Conservation (phyloP, 148 eudicot species). For the Beta vulgaris region DNA sequence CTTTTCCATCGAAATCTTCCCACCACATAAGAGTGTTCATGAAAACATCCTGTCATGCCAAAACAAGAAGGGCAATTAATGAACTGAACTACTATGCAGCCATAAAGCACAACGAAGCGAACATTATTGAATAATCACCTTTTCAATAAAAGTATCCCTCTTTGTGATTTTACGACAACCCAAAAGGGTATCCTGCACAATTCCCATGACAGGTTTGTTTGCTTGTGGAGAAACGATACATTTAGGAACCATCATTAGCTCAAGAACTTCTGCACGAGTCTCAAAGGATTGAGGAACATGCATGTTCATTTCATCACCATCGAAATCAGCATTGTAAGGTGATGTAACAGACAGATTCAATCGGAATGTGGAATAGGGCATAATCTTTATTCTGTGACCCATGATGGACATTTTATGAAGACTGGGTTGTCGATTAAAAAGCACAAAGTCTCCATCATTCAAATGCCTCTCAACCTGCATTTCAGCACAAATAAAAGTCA, state of each 20-base stretch:
- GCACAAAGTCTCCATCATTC: constrained; percentile 95
- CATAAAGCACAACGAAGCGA: neutral
- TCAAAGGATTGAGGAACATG: constrained; percentile 99
- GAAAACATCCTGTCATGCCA: constrained; percentile 72
- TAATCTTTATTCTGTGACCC: constrained; percentile 97
- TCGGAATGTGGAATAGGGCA: constrained; percentile 98
- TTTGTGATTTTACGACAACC: constrained; percentile 98
- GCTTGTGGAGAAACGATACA: constrained; percentile 97
- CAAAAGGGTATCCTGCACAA: constrained; percentile 94
- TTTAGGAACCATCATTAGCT: constrained; percentile 99
- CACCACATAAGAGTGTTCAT: constrained; percentile 99
- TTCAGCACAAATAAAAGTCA: neutral
- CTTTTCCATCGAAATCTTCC: constrained; percentile 98
- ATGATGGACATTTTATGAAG: constrained; percentile 98
- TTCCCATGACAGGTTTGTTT: constrained; percentile 97
- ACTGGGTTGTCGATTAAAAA: constrained; percentile 99
- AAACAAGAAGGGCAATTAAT: neutral
- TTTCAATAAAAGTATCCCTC: constrained; percentile 95
- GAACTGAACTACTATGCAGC: neutral
- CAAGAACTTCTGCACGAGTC: constrained; percentile 96
- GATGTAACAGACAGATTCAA: constrained; percentile 92
- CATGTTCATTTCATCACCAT: constrained; percentile 99
- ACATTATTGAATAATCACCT: constrained; percentile 40
- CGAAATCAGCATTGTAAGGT: constrained; percentile 99
- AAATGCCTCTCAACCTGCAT: constrained; percentile 93